phyloP scores from a whole-genome alignment of 495 filamentous ascomycete species.

The Xylaria acuta region DNA sequence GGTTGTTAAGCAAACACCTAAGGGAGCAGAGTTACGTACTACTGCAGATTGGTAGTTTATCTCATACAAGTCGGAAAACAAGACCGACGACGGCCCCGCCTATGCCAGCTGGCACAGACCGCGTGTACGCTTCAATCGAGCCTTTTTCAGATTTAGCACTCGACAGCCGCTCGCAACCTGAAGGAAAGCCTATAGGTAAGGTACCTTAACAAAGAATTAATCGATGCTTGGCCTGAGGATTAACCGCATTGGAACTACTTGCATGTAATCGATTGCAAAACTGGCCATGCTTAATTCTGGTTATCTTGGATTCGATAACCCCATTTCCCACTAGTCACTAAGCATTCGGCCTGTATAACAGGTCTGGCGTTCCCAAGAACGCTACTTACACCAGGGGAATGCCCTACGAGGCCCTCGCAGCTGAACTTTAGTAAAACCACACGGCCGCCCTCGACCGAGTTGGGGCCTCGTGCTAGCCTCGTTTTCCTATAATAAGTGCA shows the following conservation, averaged over 20 bases:
- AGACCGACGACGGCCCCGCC: not conserved
- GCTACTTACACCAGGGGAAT: not conserved
- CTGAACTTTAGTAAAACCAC: not conserved
- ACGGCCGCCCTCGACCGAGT: not conserved
- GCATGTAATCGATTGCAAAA: not conserved
- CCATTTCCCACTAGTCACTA: not conserved
- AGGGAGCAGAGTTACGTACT: not conserved
- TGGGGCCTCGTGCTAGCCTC: not conserved
- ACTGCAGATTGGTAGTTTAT: not conserved
- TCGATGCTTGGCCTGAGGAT: not conserved
- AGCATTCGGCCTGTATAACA: too few relatives aligned
- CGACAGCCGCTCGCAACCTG: not conserved
- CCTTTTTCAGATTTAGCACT: too few relatives aligned
- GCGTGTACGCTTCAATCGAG: not conserved
- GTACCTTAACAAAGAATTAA: not conserved
- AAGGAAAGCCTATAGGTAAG: not conserved
- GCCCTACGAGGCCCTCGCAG: slow-evolving; percentile 4
- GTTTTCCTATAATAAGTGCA: slow-evolving; percentile 21
- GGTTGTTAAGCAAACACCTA: not conserved
- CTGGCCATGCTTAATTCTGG: not conserved
- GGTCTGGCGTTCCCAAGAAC: too few relatives aligned
- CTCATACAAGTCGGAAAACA: not conserved
- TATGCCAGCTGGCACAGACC: slow-evolving; percentile 14
- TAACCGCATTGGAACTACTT: not conserved
- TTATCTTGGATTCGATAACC: not conserved